Conservation (phyloP, 495 filamentous ascomycete species). For the Niebla homalea region DNA sequence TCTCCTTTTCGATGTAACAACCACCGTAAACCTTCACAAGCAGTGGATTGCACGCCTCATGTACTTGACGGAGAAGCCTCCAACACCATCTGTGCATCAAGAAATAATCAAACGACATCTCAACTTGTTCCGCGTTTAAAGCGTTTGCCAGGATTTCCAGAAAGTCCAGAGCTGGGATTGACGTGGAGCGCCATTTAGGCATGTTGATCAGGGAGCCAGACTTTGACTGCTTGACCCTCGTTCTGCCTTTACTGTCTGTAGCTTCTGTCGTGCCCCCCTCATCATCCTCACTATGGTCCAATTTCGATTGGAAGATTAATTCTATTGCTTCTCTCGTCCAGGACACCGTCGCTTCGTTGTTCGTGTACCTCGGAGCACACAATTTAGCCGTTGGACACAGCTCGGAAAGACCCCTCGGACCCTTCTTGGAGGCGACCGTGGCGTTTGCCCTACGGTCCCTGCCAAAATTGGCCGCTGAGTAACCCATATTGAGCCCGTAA, state of each 20-base stretch:
- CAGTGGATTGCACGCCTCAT: constrained; percentile 16
- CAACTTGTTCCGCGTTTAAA: constrained; percentile 17
- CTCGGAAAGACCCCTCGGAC: constrained; percentile 18
- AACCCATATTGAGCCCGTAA: constrained; percentile 26
- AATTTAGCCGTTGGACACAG: constrained; percentile 19
- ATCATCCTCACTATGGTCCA: background rate
- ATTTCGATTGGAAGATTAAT: constrained; percentile 17
- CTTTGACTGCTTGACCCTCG: background rate
- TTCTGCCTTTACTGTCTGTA: background rate
- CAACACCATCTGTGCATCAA: constrained; percentile 27
- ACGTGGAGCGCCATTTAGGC: background rate
- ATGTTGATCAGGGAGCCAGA: background rate
- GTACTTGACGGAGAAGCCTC: constrained; percentile 22
- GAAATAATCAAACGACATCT: constrained; percentile 28
- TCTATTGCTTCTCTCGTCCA: constrained; percentile 20
- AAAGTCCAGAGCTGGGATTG: constrained; percentile 3
- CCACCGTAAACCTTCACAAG: constrained; percentile 20
- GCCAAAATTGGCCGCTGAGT: constrained; percentile 18
- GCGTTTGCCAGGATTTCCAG: constrained; percentile 3
- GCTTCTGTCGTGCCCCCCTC: background rate
- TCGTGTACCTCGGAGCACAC: constrained; percentile 20
- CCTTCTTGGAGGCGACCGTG: constrained; percentile 11
- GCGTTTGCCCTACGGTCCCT: constrained; percentile 10
- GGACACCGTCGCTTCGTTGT: constrained; percentile 12
- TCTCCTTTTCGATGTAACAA: constrained; percentile 25